Evolutionary conservation across 2,329 filamentous ascomycete genomes (phyloP), one percentile per base, ranked within the genome.

Genomic region (Chlorencoelia australis): DNA sequence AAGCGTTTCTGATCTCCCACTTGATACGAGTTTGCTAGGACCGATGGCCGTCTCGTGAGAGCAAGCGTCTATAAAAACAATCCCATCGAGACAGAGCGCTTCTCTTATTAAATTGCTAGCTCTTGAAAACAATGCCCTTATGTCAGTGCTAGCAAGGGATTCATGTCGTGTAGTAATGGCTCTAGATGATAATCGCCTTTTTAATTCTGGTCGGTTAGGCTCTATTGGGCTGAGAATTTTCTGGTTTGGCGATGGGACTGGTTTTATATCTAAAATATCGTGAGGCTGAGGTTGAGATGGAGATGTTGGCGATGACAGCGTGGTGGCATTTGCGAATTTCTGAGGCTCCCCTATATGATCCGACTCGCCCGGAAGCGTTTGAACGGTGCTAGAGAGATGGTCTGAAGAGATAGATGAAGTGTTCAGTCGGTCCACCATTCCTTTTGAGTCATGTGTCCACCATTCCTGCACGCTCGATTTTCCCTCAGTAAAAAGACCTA

Each of bases 401-500:
- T n/a, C n/a, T n/a, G n/a, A n/a, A n/a, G n/a, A n/a, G n/a, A n/a
- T n/a, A n/a, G n/a, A n/a, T n/a, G n/a, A n/a, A n/a, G n/a, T n/a
- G n/a, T n/a, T n/a, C n/a, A n/a, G n/a, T n/a, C n/a, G n/a, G n/a
- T n/a, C n/a, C n/a, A n/a, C n/a, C n/a, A n/a, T n/a, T n/a, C n/a
- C n/a, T n/a, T n/a, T n/a, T n/a, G 31, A 33, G 14, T 16, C 20
- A 29, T 34, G 27, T 7, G 30, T 40, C 40, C 43, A 43, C 34
- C 41, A 44, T 15, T 49, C 31, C 14, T 30, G 30, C 2, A 44
- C 33, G 29, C 25, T 54, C 2, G 59, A 65, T 35, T 60, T 66
- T 10, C 64, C 66, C 34, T 71, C 68, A 3, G 71, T 66, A 35
- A 73, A 75, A 7, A 57, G 59, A 3, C 65, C 68, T 11, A 75